phyloP scores from a whole-genome alignment of 768 basidiomycete species.

The Harrya chromipes region DNA sequence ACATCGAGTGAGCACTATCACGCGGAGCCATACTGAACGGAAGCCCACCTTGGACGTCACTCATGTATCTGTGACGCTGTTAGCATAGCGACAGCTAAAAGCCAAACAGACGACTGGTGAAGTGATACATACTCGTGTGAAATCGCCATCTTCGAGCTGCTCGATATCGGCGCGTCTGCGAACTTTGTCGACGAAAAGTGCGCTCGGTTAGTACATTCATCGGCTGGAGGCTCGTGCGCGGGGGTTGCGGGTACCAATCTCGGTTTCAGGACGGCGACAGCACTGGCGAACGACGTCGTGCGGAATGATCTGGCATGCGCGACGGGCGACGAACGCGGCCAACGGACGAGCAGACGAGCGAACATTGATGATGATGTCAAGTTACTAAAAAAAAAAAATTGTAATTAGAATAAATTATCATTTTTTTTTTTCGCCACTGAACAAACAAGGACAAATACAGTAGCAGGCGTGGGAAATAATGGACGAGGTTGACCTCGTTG shows the following conservation, averaged over 20 bases:
- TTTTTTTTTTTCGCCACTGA: conserved; percentile 4
- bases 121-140: conserved; percentile 38
- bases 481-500: conserved; percentile 23
- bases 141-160: conserved; percentile 39
- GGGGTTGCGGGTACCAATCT: neutral
- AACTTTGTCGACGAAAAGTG: conserved; percentile 31
- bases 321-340: conserved; percentile 16
- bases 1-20: neutral
- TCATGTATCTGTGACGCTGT: conserved; percentile 36
- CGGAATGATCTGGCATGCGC: conserved; percentile 13
- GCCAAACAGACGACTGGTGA: neutral
- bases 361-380: conserved; percentile 11
- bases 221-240: conserved; percentile 10
- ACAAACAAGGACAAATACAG: conserved; percentile 22
- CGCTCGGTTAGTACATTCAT: conserved; percentile 17
- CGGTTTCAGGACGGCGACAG: conserved; percentile 13
- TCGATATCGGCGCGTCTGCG: conserved; percentile 35
- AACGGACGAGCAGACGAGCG: conserved; percentile 25
- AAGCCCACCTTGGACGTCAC: conserved; percentile 45
- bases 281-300: conserved; percentile 8
- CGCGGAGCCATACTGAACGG: neutral
- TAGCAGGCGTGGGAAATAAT: conserved; percentile 20
- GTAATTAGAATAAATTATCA: neutral
- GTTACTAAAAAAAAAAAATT: neutral
- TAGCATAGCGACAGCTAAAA: conserved; percentile 15